These are phyloP conservation scores for Ceratocystis eucalypticola DNA, from an alignment of 2,329 filamentous ascomycete genomes.

Conservation along the genomic window DNA sequence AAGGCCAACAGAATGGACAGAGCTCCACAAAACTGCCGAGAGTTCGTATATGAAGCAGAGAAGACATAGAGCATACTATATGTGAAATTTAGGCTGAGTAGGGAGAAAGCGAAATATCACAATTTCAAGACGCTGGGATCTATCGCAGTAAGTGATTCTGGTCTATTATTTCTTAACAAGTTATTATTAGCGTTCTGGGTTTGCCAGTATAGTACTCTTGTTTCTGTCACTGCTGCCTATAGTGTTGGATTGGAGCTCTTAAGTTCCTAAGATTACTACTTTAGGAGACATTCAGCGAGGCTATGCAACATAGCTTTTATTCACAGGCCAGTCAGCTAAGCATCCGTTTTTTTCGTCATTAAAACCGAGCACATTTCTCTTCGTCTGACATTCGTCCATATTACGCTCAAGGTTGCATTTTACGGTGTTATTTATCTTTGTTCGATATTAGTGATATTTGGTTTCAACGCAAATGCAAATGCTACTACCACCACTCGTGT, in stretches of 20 bases:
- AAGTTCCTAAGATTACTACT: no score
- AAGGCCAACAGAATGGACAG: not conserved
- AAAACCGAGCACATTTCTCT: no score
- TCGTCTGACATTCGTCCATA: no score
- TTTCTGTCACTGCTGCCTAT: not conserved
- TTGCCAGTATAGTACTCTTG: not conserved
- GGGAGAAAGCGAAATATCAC: no score
- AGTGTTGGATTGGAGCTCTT: no score
- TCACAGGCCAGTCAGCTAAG: no score
- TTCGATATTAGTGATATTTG: not conserved
- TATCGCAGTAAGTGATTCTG: not conserved
- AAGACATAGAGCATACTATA: no score
- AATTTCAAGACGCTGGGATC: no score
- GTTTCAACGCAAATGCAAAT: not conserved
- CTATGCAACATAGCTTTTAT: no score
- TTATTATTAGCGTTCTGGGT: not conserved
- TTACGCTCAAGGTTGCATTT: not conserved
- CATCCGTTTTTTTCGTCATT: no score
- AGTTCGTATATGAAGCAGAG: not conserved
- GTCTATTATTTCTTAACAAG: not conserved
- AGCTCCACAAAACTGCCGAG: not conserved
- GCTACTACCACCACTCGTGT: not conserved
- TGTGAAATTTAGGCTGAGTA: no score
- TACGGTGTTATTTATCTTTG: not conserved
- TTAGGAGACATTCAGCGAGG: no score